Percentiles rank a stretch among this genome's conserved stretches.
Conservation (phyloP, 148 eudicot genomes). For the Salicornia ramosissima region DNA sequence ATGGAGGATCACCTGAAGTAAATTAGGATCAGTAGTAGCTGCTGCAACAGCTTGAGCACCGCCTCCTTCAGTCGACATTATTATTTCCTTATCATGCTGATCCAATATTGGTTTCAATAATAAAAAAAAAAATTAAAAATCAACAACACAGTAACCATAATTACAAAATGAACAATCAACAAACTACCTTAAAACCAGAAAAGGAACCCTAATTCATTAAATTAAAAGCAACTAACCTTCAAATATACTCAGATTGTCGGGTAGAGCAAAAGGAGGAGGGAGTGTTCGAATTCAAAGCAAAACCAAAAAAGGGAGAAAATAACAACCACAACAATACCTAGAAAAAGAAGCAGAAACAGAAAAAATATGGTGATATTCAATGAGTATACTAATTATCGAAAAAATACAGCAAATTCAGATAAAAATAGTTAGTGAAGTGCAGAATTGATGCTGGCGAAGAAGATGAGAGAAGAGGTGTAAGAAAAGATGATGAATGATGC, state of each 20-base stretch:
- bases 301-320: too few relatives aligned
- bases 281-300: slow-evolving; percentile 10
- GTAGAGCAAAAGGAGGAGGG: not conserved
- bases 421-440: not conserved
- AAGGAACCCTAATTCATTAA: slow-evolving; percentile 22
- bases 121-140: slow-evolving; percentile 2
- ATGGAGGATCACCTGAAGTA: slow-evolving; percentile 29
- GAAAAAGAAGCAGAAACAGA: not conserved
- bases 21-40: slow-evolving; percentile 43
- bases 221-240: slow-evolving; percentile 18
- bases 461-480: not conserved
- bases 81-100: slow-evolving; percentile 40
- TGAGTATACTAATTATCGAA: not conserved
- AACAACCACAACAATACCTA: not conserved
- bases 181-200: not conserved
- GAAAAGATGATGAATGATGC: not conserved
- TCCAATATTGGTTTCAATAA: slow-evolving; percentile 12
- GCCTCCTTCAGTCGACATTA: slow-evolving; percentile 46
- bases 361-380: not conserved
- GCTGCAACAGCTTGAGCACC: slow-evolving; percentile 26
- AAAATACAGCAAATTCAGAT: not conserved
- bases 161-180: not conserved
- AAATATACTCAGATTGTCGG: not conserved
- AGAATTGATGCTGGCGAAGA: not conserved
- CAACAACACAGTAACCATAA: not conserved